These are phyloP conservation scores for Trametes pubescens DNA, from an alignment of 1,284 basidiomycete genomes.

Conservation along the genomic window DNA sequence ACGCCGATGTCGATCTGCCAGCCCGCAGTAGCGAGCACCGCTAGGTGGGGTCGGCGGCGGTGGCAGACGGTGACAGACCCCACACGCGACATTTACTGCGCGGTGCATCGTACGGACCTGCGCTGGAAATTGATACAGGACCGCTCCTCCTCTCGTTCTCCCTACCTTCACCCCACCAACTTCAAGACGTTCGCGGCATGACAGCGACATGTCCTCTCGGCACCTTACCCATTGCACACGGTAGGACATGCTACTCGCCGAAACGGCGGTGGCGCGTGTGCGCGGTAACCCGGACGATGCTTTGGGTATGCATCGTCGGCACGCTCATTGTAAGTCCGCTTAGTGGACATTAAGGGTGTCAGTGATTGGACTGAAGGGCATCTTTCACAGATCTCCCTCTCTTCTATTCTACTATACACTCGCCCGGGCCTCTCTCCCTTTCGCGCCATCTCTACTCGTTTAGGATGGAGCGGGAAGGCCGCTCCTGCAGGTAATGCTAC, in stretches of 20 bases:
- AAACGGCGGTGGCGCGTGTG: not conserved
- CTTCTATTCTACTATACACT: conserved; percentile 44
- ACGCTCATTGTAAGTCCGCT: not conserved
- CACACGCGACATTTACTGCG: not conserved
- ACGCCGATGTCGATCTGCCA: too few relatives aligned
- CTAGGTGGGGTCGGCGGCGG: not conserved
- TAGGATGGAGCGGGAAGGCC: conserved; percentile 20
- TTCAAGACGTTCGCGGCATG: not conserved
- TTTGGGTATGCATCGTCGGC: not conserved
- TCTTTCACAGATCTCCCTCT: conserved; percentile 25
- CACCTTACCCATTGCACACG: not conserved
- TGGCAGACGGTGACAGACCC: not conserved
- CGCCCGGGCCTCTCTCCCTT: conserved; percentile 43
- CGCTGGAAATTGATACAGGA: not conserved
- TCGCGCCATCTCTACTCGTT: conserved; percentile 33
- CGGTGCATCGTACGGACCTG: not conserved
- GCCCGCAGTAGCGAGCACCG: not conserved
- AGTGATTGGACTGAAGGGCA: too few relatives aligned
- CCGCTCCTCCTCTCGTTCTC: not conserved
- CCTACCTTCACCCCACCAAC: not conserved
- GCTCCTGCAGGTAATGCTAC: not conserved
- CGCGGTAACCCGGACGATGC: not conserved
- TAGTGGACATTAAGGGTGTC: too few relatives aligned
- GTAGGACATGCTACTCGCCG: not conserved
- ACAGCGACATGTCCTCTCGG: not conserved